A percentile compares a stretch with the other conserved stretches of the same genome.
Conservation (phyloP, 768 basidiomycete species). For the Mycena latifolia region DNA sequence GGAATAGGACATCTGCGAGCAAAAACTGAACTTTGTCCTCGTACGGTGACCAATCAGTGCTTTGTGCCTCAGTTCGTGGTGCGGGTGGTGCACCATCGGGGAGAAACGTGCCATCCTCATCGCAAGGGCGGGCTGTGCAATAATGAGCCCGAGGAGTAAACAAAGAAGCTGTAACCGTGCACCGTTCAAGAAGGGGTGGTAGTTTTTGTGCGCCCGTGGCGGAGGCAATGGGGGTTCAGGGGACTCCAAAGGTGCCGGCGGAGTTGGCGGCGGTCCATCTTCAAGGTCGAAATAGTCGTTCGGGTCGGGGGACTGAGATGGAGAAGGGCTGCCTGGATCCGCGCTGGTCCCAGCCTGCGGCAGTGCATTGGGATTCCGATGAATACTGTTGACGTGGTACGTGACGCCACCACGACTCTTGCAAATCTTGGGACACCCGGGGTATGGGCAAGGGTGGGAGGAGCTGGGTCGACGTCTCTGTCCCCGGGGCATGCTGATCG, state of each 20-base stretch:
- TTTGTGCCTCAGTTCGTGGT: not conserved
- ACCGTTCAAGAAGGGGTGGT: constrained; percentile 13
- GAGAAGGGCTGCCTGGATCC: no score
- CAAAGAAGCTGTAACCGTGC: no score
- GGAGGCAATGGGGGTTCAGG: not conserved
- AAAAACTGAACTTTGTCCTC: constrained; percentile 25
- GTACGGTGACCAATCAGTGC: constrained; percentile 21
- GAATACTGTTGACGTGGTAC: no score
- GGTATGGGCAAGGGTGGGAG: no score
- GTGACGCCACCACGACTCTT: no score
- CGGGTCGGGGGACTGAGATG: no score
- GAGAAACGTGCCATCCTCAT: not conserved
- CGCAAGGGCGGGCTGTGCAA: not conserved
- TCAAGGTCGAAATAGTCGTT: no score
- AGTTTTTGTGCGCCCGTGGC: not conserved
- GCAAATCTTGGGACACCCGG: no score
- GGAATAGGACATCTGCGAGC: constrained; percentile 34
- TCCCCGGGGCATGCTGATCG: no score
- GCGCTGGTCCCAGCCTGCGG: no score
- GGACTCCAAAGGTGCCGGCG: not conserved
- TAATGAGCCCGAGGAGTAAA: not conserved
- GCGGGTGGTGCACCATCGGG: constrained; percentile 1
- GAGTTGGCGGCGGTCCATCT: not conserved
- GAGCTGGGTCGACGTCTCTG: no score
- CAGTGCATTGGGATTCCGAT: no score